Evolutionary conservation across 129 eudicot genomes (phyloP).

Genomic region (Arctium minus): DNA sequence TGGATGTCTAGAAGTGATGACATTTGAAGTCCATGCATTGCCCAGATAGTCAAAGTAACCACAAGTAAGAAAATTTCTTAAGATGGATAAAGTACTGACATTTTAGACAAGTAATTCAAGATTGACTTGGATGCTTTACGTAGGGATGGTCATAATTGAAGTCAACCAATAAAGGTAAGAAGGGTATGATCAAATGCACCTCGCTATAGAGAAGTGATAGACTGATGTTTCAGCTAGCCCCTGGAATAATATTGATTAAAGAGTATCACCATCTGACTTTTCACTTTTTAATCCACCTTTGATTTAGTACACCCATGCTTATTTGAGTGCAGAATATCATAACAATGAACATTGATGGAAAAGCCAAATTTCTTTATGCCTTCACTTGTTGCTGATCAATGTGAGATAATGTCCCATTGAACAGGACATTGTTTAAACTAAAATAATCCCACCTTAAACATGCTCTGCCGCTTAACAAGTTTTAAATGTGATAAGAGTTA

Average conservation of each 20-base stretch:
- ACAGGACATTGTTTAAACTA: not conserved
- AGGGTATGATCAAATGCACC: not conserved
- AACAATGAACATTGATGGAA: not conserved
- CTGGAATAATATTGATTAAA: not conserved
- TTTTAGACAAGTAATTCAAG: not conserved
- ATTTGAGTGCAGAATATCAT: not conserved
- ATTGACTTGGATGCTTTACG: not conserved
- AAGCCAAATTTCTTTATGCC: not conserved
- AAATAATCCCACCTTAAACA: not conserved
- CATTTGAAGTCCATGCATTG: not conserved
- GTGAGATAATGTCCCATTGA: not conserved
- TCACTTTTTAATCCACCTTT: not conserved
- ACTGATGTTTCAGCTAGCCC: not conserved
- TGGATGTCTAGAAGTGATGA: not conserved
- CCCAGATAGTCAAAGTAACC: not conserved
- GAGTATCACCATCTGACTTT: not conserved
- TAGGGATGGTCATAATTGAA: slow-evolving; percentile 7
- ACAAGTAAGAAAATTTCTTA: not conserved
- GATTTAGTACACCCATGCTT: not conserved
- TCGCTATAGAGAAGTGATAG: not conserved
- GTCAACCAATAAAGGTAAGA: slow-evolving; percentile 6
- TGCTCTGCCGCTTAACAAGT: not conserved
- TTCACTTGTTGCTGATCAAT: not conserved
- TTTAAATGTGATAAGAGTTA: not conserved
- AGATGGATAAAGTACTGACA: not conserved